A percentile compares a stretch with the other conserved stretches of the same genome.
Evolutionary conservation across 148 eudicot genomes (phyloP).

Genomic region (Euryodendron excelsum): DNA sequence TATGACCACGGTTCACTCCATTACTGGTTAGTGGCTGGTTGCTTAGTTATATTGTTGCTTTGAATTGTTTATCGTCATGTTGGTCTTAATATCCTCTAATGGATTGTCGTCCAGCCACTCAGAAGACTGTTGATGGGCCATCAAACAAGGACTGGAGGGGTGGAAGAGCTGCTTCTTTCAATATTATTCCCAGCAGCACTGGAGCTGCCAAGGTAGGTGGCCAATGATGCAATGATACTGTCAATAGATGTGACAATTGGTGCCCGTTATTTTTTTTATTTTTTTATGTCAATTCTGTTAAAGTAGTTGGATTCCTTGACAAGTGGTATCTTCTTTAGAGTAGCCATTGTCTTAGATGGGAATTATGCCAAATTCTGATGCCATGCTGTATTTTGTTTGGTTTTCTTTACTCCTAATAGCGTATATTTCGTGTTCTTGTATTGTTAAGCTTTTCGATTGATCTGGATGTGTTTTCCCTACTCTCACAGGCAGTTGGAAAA

Average conservation of each 20-base stretch:
- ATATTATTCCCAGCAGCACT: constrained; percentile 80
- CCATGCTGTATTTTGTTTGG: not conserved
- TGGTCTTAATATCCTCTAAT: not conserved
- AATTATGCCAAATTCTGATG: too few relatives aligned
- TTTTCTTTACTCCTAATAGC: constrained; percentile 14
- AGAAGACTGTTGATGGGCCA: constrained; percentile 71
- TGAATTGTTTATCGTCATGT: not conserved
- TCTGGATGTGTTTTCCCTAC: not conserved
- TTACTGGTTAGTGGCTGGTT: constrained; percentile 38
- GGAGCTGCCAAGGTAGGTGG: constrained; percentile 65
- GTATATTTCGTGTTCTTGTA: not conserved
- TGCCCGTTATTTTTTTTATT: not conserved
- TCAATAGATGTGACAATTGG: not conserved
- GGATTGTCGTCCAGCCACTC: constrained; percentile 40
- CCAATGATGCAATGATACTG: not conserved
- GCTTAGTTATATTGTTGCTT: not conserved
- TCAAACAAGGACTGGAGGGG: constrained; percentile 78
- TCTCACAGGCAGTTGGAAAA: constrained; percentile 64
- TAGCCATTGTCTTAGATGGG: not conserved
- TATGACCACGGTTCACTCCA: constrained; percentile 55
- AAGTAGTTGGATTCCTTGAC: not conserved
- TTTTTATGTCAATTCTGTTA: too few relatives aligned
- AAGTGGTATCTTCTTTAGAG: too few relatives aligned
- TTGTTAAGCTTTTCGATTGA: not conserved
- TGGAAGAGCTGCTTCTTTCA: constrained; percentile 76